phyloP scores from a whole-genome alignment of 306 rosid species.

The Casuarina glauca region DNA sequence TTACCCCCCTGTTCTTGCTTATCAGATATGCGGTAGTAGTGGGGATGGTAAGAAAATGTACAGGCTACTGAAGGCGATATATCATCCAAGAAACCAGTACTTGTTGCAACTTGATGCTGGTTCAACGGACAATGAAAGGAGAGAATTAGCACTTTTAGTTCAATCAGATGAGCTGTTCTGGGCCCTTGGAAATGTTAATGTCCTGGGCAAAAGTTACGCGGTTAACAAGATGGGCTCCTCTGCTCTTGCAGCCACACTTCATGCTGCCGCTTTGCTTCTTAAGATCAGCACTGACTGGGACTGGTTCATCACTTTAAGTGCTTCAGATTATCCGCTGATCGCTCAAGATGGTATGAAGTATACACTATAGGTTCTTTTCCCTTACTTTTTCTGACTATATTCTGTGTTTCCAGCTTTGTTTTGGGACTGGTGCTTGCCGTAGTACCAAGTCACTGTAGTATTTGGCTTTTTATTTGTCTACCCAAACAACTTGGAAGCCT shows the following conservation, averaged over 20 bases:
- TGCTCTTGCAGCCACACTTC: constrained; percentile 62
- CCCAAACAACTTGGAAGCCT: too few species aligned
- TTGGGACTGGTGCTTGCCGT: too few species aligned
- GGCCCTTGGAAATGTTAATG: constrained; percentile 57
- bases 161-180: constrained; percentile 48
- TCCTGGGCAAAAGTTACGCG: constrained; percentile 59
- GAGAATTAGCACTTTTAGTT: constrained; percentile 41
- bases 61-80: constrained; percentile 65
- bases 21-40: constrained; percentile 57
- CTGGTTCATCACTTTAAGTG: constrained; percentile 64
- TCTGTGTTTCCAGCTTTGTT: too few species aligned
- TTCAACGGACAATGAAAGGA: constrained; percentile 49
- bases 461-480: too few species aligned
- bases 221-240: constrained; percentile 68
- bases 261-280: constrained; percentile 72
- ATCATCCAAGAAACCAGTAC: constrained; percentile 77
- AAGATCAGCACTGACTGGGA: constrained; percentile 66
- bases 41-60: constrained; percentile 49
- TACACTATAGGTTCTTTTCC: too few species aligned
- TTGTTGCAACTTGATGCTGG: constrained; percentile 63
- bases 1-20: constrained; percentile 64
- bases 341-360: constrained; percentile 62
- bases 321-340: constrained; percentile 74
- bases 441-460: too few species aligned
- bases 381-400: too few species aligned